Conservation (phyloP, 176 grass and related monocot species). For the Ensete ventricosum region DNA sequence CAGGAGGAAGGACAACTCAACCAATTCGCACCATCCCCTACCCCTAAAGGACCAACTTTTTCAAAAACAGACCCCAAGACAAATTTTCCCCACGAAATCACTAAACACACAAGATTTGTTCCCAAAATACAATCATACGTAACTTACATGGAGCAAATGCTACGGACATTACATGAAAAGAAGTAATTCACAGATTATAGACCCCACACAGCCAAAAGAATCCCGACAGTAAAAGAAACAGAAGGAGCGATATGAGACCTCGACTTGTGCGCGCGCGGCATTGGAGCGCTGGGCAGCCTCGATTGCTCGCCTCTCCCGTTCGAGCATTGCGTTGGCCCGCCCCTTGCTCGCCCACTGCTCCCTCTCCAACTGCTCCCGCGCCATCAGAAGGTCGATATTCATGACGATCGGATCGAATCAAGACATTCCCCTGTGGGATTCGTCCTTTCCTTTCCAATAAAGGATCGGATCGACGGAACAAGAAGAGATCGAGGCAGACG, state of each 20-base stretch:
- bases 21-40: no score
- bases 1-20: no score
- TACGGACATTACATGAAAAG: no score
- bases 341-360: slow-evolving; percentile 73
- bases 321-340: slow-evolving; percentile 65
- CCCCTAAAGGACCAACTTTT: no score
- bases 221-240: no score
- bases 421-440: not conserved
- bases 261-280: slow-evolving; percentile 40
- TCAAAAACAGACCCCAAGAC: no score
- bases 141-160: no score
- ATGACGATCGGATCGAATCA: slow-evolving; percentile 21
- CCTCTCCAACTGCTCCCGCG: slow-evolving; percentile 68
- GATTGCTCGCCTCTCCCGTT: slow-evolving; percentile 55
- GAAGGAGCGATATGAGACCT: slow-evolving; percentile 26
- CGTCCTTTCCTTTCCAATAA: not conserved
- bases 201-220: no score
- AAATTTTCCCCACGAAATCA: no score
- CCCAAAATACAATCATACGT: no score
- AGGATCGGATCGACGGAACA: not conserved
- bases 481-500: not conserved
- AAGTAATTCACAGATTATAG: no score
- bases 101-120: no score
- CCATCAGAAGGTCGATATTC: slow-evolving; percentile 78
- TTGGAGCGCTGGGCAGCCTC: slow-evolving; percentile 62